phyloP scores from a whole-genome alignment of 2,329 filamentous ascomycete genomes.

The Mariannaea sp. region DNA sequence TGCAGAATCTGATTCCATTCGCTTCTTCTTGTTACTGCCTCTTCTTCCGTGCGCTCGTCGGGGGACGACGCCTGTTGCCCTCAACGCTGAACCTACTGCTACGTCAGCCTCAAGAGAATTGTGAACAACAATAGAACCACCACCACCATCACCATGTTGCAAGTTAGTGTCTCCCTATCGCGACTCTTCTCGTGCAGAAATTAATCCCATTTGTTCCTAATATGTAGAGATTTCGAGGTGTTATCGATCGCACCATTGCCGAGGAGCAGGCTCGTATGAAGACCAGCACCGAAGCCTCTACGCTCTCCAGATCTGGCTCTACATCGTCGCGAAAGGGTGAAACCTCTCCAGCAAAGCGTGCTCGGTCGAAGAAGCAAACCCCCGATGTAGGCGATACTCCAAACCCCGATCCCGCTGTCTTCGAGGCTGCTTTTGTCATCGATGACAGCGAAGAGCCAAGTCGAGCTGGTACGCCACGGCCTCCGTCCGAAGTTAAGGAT shows the following conservation, averaged over 20 bases:
- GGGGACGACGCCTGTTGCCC: background rate
- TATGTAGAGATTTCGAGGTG: constrained; percentile 75
- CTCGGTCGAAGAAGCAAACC: constrained; percentile 48
- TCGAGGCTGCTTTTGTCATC: constrained; percentile 83
- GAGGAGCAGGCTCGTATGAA: constrained; percentile 87
- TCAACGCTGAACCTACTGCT: constrained; percentile 7
- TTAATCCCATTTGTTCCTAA: background rate
- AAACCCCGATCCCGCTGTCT: constrained; percentile 83
- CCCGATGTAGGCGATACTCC: constrained; percentile 46
- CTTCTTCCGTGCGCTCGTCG: background rate
- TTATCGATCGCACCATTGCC: constrained; percentile 84
- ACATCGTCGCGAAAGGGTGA: constrained; percentile 48
- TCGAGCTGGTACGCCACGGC: constrained; percentile 62
- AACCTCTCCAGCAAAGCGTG: constrained; percentile 38
- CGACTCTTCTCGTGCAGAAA: background rate
- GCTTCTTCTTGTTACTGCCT: background rate
- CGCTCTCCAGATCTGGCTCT: constrained; percentile 47
- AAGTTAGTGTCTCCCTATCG: constrained; percentile 5
- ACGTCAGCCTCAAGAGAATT: background rate
- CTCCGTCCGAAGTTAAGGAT: constrained; percentile 46
- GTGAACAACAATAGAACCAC: background rate
- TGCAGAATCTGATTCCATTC: background rate
- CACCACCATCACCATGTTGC: constrained; percentile 20
- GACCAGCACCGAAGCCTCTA: constrained; percentile 51
- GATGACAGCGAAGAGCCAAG: constrained; percentile 78